Evolutionary conservation across 2,329 filamentous ascomycete genomes (phyloP), one percentile per base, ranked within the genome.

Genomic region (Hymenoscyphus repandus): DNA sequence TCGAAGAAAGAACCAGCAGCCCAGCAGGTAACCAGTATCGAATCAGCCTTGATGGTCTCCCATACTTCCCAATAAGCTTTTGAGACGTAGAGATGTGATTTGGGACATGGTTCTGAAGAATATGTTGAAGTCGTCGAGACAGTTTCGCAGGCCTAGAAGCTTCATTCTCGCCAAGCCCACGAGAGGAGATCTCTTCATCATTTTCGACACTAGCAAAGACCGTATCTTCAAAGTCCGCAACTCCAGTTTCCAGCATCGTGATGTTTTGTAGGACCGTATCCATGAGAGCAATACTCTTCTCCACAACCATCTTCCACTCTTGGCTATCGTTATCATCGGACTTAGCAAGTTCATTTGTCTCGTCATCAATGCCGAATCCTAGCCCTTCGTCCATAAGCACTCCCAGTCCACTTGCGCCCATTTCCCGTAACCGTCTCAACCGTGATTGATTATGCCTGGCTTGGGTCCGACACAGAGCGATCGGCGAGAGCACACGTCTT

Each of bases 11-110:
- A 2, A 96, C 66, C 1, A 89, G 77, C 7, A 82, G 68, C 1
- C 81, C 77, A 0, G 82, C 79, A 1, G 91, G 90, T 5, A 96
- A 74, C 93, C 93, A 99, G 69, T 96, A 97, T 43, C 93, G 82
- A 2, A 95, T 76, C 5, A 93, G 62, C 36, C 74, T 72, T 4
- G 86, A 82, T 0, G 93, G 93, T 18, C 85, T 84, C 6, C 92
- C 91, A 64, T 92, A 85, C 47, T 81, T 70, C 27, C 68, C 68
- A 3, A 85, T 78, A 3, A 86, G 69, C 1, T 67, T 64, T 37
- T 73, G 71, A 52, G 86, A 83, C 34, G 75, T 74, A 7, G 68
- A 63, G 2, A 78, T 70, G 62, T 96, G 88, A 12, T 76, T 72
- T 0, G 88, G 87, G 2, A 97, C 71, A 13, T 85, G 79, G 6